These are phyloP conservation scores for Colletotrichum tanaceti DNA, from an alignment of 2,329 filamentous ascomycete species.

Conservation along the genomic window DNA sequence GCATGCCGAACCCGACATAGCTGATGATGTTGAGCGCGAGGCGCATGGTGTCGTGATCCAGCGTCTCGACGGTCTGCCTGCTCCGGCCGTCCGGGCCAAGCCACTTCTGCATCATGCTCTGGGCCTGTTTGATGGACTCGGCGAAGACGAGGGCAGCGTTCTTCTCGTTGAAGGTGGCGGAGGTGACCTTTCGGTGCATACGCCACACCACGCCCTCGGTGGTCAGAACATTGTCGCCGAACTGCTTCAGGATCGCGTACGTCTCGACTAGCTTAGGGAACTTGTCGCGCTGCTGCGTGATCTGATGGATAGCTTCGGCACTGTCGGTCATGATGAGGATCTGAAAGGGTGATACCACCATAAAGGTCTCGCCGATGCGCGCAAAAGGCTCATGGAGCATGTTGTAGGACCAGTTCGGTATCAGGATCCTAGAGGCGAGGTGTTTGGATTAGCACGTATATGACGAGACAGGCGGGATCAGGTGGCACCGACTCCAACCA, in stretches of 20 bases:
- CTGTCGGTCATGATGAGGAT: conserved; percentile 69
- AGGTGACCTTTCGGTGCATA: conserved; percentile 77
- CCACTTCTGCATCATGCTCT: conserved; percentile 71
- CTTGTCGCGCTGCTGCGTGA: conserved; percentile 73
- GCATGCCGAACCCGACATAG: conserved; percentile 77
- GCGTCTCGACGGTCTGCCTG: conserved; percentile 62
- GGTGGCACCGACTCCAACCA: conserved; percentile 67
- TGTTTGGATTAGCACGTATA: conserved; percentile 33
- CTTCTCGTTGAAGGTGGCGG: conserved; percentile 80
- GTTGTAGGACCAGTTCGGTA: conserved; percentile 71
- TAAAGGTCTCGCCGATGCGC: conserved; percentile 70
- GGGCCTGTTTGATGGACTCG: conserved; percentile 71
- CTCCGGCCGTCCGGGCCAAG: conserved; percentile 52
- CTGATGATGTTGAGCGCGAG: conserved; percentile 68
- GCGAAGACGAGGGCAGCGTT: conserved; percentile 75
- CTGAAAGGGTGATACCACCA: conserved; percentile 69
- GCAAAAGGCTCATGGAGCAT: conserved; percentile 68
- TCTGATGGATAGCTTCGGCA: conserved; percentile 73
- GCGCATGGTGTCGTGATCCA: conserved; percentile 74
- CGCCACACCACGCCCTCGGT: conserved; percentile 78
- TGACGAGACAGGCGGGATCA: background rate
- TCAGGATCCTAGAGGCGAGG: conserved; percentile 57
- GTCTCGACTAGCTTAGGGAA: conserved; percentile 76
- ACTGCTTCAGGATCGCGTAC: conserved; percentile 66
- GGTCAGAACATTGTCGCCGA: conserved; percentile 77